These are phyloP conservation scores for Mortierella alpina DNA, from an alignment of 192 early-diverging fungal species.

Conservation along the genomic window DNA sequence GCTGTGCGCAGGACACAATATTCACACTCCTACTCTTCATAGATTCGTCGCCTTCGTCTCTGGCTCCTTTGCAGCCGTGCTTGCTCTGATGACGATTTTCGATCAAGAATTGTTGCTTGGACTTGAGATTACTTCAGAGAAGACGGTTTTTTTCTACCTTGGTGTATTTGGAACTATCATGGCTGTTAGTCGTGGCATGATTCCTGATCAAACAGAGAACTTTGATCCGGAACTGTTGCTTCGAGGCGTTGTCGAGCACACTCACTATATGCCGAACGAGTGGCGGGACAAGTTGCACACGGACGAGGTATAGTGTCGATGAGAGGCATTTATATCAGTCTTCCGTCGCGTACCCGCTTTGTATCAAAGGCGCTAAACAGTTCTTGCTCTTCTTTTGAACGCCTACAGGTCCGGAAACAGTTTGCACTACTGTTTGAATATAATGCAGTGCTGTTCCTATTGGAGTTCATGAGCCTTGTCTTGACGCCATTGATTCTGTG, in stretches of 20 bases:
- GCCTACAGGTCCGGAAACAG: slow-evolving; percentile 73
- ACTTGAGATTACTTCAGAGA: slow-evolving; percentile 90
- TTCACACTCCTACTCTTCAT: background rate
- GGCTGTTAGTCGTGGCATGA: slow-evolving; percentile 82
- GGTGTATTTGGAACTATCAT: slow-evolving; percentile 88
- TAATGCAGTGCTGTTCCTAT: slow-evolving; percentile 81
- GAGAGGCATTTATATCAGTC: background rate
- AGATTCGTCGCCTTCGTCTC: slow-evolving; percentile 91
- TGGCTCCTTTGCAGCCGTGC: slow-evolving; percentile 88
- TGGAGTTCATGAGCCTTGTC: slow-evolving; percentile 84
- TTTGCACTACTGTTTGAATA: slow-evolving; percentile 85
- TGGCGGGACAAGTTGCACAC: slow-evolving; percentile 90
- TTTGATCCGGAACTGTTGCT: slow-evolving; percentile 88
- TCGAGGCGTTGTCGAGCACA: slow-evolving; percentile 81
- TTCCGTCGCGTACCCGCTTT: background rate
- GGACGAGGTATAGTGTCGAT: slow-evolving; percentile 65
- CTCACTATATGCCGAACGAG: slow-evolving; percentile 89
- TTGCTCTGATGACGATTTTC: slow-evolving; percentile 83
- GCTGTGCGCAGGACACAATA: background rate
- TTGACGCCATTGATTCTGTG: slow-evolving; percentile 89
- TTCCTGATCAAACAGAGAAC: slow-evolving; percentile 82
- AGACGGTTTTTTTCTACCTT: slow-evolving; percentile 94
- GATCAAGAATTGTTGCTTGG: slow-evolving; percentile 89
- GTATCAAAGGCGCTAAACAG: background rate
- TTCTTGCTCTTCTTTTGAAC: background rate